Evolutionary conservation across 345 rosid species (phyloP), one percentile per base, ranked within the genome.

Genomic region (Euphorbia lathyris): DNA sequence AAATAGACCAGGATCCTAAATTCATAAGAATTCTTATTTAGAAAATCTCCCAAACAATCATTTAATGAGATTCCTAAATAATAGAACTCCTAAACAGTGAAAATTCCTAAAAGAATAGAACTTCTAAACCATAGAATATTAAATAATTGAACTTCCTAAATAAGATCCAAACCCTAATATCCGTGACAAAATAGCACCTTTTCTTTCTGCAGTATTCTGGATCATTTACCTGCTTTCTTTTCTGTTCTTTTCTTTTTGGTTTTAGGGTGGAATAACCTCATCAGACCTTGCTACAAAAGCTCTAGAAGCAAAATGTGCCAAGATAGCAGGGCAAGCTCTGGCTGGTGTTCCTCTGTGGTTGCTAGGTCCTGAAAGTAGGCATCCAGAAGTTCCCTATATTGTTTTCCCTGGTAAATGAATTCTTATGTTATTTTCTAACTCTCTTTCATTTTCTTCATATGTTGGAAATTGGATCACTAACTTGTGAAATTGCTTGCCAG

Each of bases 271-370:
- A 74, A 94, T 91, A 59, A 94, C 98, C 23, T 94, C 98, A 65
- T 94, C 98, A 40, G 98, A 94, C 82, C 88, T 87, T n/a, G 98
- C 96, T 47, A 94, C 98, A 73, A 89, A 91, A 86, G 97, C 98
- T 73, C 83, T 91, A 42, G 89, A 85, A 79, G 98, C 95, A 65
- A 89, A 81, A 72, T 85, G 93, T 71, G 97, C 98, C 58, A 88
- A 80, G 82, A 86, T 94, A 71, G 84, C 87, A 40, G 98, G 98
- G 65, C 96, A 94, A 84, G 97, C 98, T 76, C 83, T 94, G 58
- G 85, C 98, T 64, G 98, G 98, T 74, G 90, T 94, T 69, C 98
- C 98, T 64, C 75, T 94, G 74, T 94, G 98, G 98, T 85, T 89
- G 85, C 81, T 94, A 57, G 98, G 98, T 81, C 86, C 96, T 50